These are phyloP conservation scores for Piloderma croceum DNA, from an alignment of 768 basidiomycete species.

Conservation along the genomic window DNA sequence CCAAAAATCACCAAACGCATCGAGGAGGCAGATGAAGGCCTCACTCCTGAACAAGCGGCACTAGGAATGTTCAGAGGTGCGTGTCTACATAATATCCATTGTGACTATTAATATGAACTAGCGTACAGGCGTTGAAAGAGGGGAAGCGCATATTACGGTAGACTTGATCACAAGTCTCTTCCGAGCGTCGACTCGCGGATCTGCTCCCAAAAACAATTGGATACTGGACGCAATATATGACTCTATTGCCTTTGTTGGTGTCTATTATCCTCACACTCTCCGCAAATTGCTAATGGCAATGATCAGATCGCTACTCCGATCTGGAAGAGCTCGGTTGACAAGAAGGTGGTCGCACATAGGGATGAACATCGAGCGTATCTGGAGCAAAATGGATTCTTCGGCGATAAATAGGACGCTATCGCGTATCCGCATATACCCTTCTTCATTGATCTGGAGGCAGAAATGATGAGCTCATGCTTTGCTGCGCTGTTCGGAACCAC, in stretches of 20 bases:
- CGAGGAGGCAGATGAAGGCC: conserved; percentile 64
- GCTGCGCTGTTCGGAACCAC: too few species aligned
- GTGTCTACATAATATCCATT: conserved; percentile 7
- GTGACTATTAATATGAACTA: neutral
- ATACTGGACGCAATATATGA: conserved; percentile 52
- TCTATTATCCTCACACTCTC: conserved; percentile 1
- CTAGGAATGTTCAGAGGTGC: conserved; percentile 52
- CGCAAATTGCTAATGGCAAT: conserved; percentile 1
- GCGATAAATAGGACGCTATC: too few species aligned
- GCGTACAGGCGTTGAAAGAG: conserved; percentile 55
- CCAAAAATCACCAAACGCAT: conserved; percentile 71
- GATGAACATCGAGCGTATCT: conserved; percentile 46
- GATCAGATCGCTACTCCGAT: conserved; percentile 45
- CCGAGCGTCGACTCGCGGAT: conserved; percentile 59
- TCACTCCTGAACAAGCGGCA: conserved; percentile 62
- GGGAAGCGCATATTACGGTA: conserved; percentile 69
- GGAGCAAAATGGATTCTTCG: conserved; percentile 38
- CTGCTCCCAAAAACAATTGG: conserved; percentile 52
- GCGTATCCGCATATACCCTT: too few species aligned
- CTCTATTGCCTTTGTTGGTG: conserved; percentile 42
- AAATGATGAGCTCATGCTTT: too few species aligned
- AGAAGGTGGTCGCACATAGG: conserved; percentile 38
- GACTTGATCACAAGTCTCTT: conserved; percentile 67
- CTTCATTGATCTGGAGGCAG: too few species aligned
- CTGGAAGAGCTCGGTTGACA: conserved; percentile 48